Base-by-base conservation (phyloP, 1,139 yeast genomes). In the Saccharomyces hybrid region DNA sequence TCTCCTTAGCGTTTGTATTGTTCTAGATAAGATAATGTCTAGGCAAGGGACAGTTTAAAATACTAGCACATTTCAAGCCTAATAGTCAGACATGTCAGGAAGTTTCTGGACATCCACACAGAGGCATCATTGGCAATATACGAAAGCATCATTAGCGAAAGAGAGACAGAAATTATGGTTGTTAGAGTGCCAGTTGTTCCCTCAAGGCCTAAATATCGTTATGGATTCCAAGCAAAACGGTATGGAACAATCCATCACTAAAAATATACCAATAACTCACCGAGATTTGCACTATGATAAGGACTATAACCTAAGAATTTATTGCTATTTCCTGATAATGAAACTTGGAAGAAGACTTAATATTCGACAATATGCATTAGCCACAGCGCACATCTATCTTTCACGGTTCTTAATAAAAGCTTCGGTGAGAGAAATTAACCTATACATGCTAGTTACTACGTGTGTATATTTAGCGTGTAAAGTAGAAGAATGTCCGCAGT, bases 401-500 rank as follows among this genome's bases (percentile, higher is more conserved):
- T 76, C 86, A 8, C 71, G 98, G 50, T 89, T 91, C 64, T 73
- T 90, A 49, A 79, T 89, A 1, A 76, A 80, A 51, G 95, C 84
- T 0, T 83, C 90, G 29, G 71, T 89, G 32, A 81, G 85, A 59
- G 99, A 93, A 67, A 80, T 91, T 56, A 93, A 93, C 65, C 76
- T 87, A 1, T 91, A 90, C 65, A 73, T 90, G 52, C 71, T 91
- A 59, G 85, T 89, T 6, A 84, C 98, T 0, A 84, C 98, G 0
- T 85, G 96, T 62, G 76, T 91, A 3, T 93, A 93, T 65, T 79
- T 93, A 49, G 93, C 97, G 0, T 87, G 96, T 72, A 93, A 93
- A 67, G 86, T 90, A 38, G 98, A 93, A 68, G 99, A 93, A 68
- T 85, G 90, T 63, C 98, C 99, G 1, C 96, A 88, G 66, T 97